Base-by-base conservation (phyloP, 2,329 filamentous ascomycete species). In the Exophiala oligosperma region DNA sequence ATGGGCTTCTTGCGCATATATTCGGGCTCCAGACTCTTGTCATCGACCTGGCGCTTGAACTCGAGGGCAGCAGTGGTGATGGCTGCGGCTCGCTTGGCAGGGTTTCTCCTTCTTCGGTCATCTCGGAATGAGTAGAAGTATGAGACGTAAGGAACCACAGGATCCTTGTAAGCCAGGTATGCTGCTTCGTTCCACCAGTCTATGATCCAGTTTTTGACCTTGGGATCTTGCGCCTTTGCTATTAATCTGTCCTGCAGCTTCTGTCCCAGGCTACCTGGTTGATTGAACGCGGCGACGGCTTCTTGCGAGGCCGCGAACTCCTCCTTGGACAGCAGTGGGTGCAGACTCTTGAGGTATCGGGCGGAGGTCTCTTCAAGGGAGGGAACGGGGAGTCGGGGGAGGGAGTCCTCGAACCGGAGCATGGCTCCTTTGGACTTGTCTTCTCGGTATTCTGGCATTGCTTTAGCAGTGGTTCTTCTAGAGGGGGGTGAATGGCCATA, bases 61-160 rank as follows among this genome's bases (percentile, higher is more conserved):
- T 95, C 91, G 40, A 99, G 83, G 1, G 86, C 88, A 6, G 91
- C 88, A 1, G 90, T 91, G 1, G 90, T 87, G 65, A 99, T 89
- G 64, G 93, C 92, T 3, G 94, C 94, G 2, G 94, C 94, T 64
- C 94, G 90, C 82, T 95, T 96, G 63, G 89, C 88, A 0, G 94
- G 94, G 74, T 97, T 86, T 63, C 92, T 87, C 66, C 93, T 86
- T 71, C 87, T 84, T 67, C 91, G 87, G 76, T 99, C 95, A 76
- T 99, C 94, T 66, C 91, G 86, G 79, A 97, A 93, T 55, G 92
- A 97, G 81, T 99, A 99, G 80, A 99, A 99, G 84, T 99, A 99
- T 76, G 91, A 96, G 70, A 99, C 94, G 73, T 97, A 99, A 61
- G 94, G 94, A 17, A 97, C 90, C 48, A 99, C 91, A 9, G 94